Evolutionary conservation across 805 yeast genomes (phyloP).

Genomic region (Brettanomyces anomalus): DNA sequence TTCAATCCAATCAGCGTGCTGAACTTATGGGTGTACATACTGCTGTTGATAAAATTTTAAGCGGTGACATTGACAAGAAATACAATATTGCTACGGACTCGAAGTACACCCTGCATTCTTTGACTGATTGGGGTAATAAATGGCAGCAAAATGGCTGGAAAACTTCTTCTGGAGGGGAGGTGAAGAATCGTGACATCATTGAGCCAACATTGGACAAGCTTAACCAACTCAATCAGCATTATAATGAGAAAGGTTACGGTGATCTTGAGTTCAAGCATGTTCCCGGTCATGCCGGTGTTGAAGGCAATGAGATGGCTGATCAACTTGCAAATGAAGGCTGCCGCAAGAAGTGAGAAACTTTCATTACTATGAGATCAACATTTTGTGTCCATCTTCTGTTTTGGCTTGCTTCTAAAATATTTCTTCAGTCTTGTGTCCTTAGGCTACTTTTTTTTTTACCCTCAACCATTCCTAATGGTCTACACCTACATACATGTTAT

Average conservation of each 20-base stretch:
- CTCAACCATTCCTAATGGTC: too few relatives aligned
- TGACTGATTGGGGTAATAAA: constrained; percentile 48
- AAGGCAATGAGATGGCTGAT: constrained; percentile 77
- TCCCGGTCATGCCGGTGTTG: constrained; percentile 58
- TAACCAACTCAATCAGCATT: constrained; percentile 7
- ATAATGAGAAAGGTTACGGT: constrained; percentile 26
- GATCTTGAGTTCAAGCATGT: constrained; percentile 49
- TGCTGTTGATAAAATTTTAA: constrained; percentile 38
- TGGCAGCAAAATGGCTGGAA: constrained; percentile 56
- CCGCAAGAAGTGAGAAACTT: neutral
- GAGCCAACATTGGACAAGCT: constrained; percentile 13
- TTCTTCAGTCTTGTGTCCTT: too few relatives aligned
- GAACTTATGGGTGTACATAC: constrained; percentile 60
- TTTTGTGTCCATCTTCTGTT: too few relatives aligned
- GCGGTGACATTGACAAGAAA: constrained; percentile 14
- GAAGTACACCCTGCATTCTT: constrained; percentile 46
- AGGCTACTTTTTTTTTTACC: too few relatives aligned
- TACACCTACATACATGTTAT: too few relatives aligned
- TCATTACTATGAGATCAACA: too few relatives aligned
- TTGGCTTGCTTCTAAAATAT: too few relatives aligned
- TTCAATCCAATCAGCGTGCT: constrained; percentile 73
- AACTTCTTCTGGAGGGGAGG: constrained; percentile 31
- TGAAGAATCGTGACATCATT: constrained; percentile 48
- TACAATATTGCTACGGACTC: constrained; percentile 63
- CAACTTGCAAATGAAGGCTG: constrained; percentile 62